Evolutionary conservation across 2,329 filamentous ascomycete species (phyloP), one percentile per base, ranked within the genome.

Genomic region (Microsporum canis): DNA sequence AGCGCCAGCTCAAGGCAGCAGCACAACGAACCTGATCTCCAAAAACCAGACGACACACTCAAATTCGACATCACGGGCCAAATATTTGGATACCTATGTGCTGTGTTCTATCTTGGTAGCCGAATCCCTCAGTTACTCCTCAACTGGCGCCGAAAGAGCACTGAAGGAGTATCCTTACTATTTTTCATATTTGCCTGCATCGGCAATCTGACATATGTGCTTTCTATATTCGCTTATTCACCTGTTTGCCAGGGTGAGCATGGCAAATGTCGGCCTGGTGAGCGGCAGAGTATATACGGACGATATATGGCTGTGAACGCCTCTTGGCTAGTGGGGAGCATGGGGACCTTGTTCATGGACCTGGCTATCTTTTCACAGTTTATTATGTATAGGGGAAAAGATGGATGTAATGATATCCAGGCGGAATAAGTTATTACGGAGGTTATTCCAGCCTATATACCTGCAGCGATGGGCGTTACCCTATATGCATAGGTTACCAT

Each of bases 121-220:
- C 87, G 94, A 6, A 76, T 97, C 5, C 94, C 94, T 0, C 94
- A 99, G 76, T 80, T 99, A 1, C 80, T 96, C 5, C 83, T 97
- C 59, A 99, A 97, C 74, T 95, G 89, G 77, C 84, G 89, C 23
- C 87, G 94, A 64, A 95, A 95, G 77, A 91, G 87, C 49, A 96
- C 91, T 0, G 91, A 97, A 61, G 94, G 94, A 2, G 87, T 99
- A 23, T 92, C 88, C 65, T 85, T 96, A 76, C 81, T 97, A 8
- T 99, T 97, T 76, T 97, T 97, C 77, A 79, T 97, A 27, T 97
- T 99, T 72, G 94, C 94, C 3, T 97, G 92, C 71, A 84, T 97
- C 4, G 94, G 94, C 1, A 99, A 99, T 72, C 74, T 96, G 65
- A 96, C 91, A 0, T 97, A 95, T 69, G 91, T 96, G 17, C 78